Conservation (phyloP, 2,329 filamentous ascomycete genomes). For the Aspergillus ochraceoroseus region DNA sequence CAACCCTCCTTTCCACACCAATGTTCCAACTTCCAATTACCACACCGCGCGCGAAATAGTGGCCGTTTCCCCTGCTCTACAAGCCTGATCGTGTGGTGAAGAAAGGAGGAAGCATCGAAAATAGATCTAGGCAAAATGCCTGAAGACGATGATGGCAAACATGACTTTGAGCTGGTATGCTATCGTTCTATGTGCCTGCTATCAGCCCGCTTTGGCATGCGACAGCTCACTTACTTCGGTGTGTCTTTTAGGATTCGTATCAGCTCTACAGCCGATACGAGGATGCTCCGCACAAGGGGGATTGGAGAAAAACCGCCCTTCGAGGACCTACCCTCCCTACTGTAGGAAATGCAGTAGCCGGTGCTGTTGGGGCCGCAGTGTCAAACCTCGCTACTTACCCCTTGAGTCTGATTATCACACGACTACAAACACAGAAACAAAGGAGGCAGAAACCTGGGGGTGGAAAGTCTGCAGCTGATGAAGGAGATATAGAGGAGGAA, state of each 20-base stretch:
- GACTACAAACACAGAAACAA: slow-evolving; percentile 66
- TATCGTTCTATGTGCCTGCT: background rate
- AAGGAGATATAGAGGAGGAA: slow-evolving; percentile 38
- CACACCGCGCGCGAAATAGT: no score
- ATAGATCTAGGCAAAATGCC: slow-evolving; percentile 3
- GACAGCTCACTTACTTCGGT: no score
- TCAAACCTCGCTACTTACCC: slow-evolving; percentile 77
- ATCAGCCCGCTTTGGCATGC: no score
- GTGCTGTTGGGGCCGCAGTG: slow-evolving; percentile 70
- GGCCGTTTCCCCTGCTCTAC: no score
- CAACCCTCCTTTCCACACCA: background rate
- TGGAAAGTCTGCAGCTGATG: slow-evolving; percentile 41
- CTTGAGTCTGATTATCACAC: slow-evolving; percentile 73
- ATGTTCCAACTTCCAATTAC: no score
- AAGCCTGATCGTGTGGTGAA: no score
- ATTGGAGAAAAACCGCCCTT: slow-evolving; percentile 33
- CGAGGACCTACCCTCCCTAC: slow-evolving; percentile 57
- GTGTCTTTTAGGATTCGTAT: slow-evolving; percentile 38
- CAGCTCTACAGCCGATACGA: slow-evolving; percentile 44
- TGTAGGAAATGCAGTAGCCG: slow-evolving; percentile 74
- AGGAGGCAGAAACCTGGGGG: slow-evolving; percentile 43
- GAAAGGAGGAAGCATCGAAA: background rate
- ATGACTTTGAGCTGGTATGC: slow-evolving; percentile 10
- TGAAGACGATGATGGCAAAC: background rate
- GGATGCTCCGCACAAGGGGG: slow-evolving; percentile 26